Evolutionary conservation across 768 basidiomycete genomes (phyloP).

Genomic region (Chalciporus chontae): DNA sequence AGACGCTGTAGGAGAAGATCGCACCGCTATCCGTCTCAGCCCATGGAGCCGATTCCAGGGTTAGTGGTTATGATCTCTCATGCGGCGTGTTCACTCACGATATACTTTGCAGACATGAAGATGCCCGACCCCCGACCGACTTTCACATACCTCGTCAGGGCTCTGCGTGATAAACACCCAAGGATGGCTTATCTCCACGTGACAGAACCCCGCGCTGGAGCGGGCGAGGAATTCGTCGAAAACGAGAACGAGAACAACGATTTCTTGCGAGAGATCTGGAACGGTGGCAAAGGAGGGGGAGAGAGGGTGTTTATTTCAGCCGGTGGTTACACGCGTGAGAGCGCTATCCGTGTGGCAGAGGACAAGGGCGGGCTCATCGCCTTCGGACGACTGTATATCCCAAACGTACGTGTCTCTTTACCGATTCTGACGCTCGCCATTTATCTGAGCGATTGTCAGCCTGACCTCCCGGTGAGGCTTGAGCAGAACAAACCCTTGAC

Average conservation of each 20-base stretch:
- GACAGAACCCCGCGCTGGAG: conserved; percentile 37
- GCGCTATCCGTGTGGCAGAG: conserved; percentile 35
- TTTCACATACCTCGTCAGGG: conserved; percentile 45
- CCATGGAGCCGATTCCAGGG: conserved; percentile 39
- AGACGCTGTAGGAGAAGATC: conserved; percentile 41
- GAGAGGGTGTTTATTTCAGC: conserved; percentile 34
- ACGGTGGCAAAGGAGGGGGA: conserved; percentile 13
- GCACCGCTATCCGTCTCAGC: conserved; percentile 41
- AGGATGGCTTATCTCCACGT: conserved; percentile 50
- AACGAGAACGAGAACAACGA: conserved; percentile 34
- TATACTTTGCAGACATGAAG: conserved; percentile 32
- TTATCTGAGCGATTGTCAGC: conserved; percentile 13
- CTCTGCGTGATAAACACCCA: conserved; percentile 31
- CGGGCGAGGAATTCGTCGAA: not conserved
- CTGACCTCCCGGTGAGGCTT: conserved; percentile 28
- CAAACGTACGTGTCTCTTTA: not conserved
- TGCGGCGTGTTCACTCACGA: conserved; percentile 1
- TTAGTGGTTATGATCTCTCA: not conserved
- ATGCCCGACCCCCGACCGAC: conserved; percentile 53
- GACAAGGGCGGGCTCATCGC: conserved; percentile 15
- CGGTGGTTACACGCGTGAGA: conserved; percentile 41
- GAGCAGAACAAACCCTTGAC: conserved; percentile 16
- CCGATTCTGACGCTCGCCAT: not conserved
- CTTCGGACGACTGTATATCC: conserved; percentile 23
- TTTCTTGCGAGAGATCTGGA: conserved; percentile 44